Conservation (phyloP, 495 filamentous ascomycete species). For the Aspergillus leporis region DNA sequence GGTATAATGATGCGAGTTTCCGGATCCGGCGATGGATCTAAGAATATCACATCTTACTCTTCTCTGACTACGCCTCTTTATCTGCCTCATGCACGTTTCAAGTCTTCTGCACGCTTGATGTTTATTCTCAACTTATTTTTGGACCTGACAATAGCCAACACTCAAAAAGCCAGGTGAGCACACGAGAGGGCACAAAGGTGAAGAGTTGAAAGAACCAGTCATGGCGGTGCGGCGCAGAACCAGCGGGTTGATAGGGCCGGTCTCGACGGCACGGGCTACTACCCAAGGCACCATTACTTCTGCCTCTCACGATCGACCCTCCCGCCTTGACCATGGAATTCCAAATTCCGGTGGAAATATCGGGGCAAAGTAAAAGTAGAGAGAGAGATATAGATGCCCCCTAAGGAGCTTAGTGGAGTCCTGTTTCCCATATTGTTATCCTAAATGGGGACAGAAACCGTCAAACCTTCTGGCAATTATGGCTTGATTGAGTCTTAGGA, state of each 20-base stretch:
- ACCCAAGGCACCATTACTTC: neutral
- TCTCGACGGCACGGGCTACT: neutral
- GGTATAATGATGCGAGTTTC: neutral
- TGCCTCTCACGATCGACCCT: neutral
- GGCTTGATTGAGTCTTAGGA: neutral
- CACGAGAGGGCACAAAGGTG: neutral
- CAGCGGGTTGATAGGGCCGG: neutral
- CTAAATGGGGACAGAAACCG: neutral
- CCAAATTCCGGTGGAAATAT: neutral
- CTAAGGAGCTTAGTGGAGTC: neutral
- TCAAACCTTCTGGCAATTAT: constrained; percentile 7
- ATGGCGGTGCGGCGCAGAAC: neutral
- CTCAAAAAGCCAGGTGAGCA: neutral
- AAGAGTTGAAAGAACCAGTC: neutral
- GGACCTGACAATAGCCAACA: neutral
- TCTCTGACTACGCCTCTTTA: neutral
- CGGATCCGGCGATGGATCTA: neutral
- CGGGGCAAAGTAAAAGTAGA: neutral
- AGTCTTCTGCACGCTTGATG: neutral
- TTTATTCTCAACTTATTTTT: constrained; percentile 5
- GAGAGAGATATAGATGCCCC: neutral
- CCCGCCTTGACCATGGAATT: constrained; percentile 1
- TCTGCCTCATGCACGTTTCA: constrained; percentile 1
- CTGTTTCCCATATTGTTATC: neutral
- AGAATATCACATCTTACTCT: constrained; percentile 1